A percentile compares a stretch with the other conserved stretches of the same genome.
Evolutionary conservation across 352 stramenopile genomes (phyloP).

Genomic region (Pythium chondricola): DNA sequence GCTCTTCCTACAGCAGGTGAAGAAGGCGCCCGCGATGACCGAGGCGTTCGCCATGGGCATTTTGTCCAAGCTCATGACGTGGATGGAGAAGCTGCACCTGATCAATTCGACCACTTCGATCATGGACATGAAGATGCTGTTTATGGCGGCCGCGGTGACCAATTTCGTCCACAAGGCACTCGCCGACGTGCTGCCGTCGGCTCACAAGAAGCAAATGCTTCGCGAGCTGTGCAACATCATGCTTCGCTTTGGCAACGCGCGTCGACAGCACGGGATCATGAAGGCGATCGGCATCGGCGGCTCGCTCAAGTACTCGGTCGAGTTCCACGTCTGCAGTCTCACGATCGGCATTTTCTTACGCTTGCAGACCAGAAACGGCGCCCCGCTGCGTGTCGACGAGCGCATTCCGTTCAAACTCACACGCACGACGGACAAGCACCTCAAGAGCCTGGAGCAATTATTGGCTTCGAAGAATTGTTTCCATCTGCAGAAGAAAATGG

Average conservation of each 20-base stretch:
- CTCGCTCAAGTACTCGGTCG: slow-evolving; percentile 62
- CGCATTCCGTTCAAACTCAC: slow-evolving; percentile 78
- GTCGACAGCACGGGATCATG: slow-evolving; percentile 79
- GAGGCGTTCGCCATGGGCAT: slow-evolving; percentile 66
- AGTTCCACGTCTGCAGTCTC: slow-evolving; percentile 78
- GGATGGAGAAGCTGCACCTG: slow-evolving; percentile 58
- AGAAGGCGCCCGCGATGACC: slow-evolving; percentile 48
- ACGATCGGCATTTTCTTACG: slow-evolving; percentile 70
- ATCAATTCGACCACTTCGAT: slow-evolving; percentile 30
- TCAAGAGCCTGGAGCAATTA: slow-evolving; percentile 62
- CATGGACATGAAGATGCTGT: slow-evolving; percentile 81
- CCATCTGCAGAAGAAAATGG: slow-evolving; percentile 61
- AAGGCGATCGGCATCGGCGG: slow-evolving; percentile 79
- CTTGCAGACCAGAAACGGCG: slow-evolving; percentile 67
- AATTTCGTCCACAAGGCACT: slow-evolving; percentile 67
- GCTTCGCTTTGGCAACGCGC: slow-evolving; percentile 54
- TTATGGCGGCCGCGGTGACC: slow-evolving; percentile 65
- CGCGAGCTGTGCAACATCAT: slow-evolving; percentile 59
- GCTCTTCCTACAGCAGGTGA: slow-evolving; percentile 69
- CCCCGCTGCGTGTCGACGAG: slow-evolving; percentile 60
- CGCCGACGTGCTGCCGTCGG: slow-evolving; percentile 43
- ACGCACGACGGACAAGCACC: slow-evolving; percentile 72
- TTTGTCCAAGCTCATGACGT: slow-evolving; percentile 62
- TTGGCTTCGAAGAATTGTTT: slow-evolving; percentile 77
- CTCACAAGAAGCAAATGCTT: slow-evolving; percentile 75